phyloP scores from a whole-genome alignment of 768 basidiomycete species.

The Nidula microcarpa region DNA sequence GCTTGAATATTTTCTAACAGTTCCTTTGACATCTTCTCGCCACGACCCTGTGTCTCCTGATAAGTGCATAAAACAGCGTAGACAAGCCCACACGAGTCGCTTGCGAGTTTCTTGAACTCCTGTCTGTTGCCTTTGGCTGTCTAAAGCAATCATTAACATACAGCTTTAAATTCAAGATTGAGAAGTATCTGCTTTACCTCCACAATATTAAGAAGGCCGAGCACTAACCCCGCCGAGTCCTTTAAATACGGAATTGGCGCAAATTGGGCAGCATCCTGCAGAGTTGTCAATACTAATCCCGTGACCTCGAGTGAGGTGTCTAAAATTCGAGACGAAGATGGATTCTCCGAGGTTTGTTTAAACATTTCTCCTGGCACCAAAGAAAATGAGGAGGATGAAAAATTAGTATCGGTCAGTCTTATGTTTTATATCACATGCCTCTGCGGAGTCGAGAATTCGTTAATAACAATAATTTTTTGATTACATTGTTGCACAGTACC shows the following conservation, averaged over 20 bases:
- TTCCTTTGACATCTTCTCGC: constrained; percentile 6
- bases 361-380: too few species aligned
- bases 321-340: neutral
- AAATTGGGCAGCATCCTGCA: constrained; percentile 11
- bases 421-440: too few species aligned
- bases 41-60: constrained; percentile 5
- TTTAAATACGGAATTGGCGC: constrained; percentile 16
- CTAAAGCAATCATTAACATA: constrained; percentile 6
- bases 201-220: constrained; percentile 12
- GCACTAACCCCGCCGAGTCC: constrained; percentile 13
- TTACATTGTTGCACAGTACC: too few species aligned
- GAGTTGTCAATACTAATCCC: constrained; percentile 12
- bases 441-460: too few species aligned
- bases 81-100: constrained; percentile 17
- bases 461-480: too few species aligned
- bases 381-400: too few species aligned
- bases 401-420: too few species aligned
- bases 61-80: constrained; percentile 10
- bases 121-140: constrained; percentile 17
- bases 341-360: too few species aligned
- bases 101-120: constrained; percentile 15
- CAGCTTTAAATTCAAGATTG: neutral
- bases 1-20: constrained; percentile 10
- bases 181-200: constrained; percentile 7
- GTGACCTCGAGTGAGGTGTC: constrained; percentile 11